Percentiles rank a stretch among this genome's conserved stretches.
phyloP scores from a whole-genome alignment of 441 rosid genomes.

The Pelargonium australe region DNA sequence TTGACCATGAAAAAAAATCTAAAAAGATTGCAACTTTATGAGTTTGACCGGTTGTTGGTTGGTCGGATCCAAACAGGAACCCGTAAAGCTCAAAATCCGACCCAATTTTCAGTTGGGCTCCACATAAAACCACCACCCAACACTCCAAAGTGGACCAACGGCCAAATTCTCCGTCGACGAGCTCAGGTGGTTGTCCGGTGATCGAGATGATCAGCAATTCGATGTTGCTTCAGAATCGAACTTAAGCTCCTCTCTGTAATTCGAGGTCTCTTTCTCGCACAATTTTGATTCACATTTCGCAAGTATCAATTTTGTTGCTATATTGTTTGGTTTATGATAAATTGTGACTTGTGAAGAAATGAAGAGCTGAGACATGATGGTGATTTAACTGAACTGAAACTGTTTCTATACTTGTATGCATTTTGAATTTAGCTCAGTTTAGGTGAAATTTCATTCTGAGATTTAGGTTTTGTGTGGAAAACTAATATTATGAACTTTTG shows the following conservation, averaged over 20 bases:
- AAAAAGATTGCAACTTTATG: too few relatives aligned
- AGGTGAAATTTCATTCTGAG: background rate
- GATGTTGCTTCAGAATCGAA: slow-evolving; percentile 53
- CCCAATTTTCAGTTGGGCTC: background rate
- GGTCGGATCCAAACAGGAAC: background rate
- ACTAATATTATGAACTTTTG: too few relatives aligned
- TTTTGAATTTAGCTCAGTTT: too few relatives aligned
- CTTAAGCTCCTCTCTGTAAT: slow-evolving; percentile 69
- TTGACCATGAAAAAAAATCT: too few relatives aligned
- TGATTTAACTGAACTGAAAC: background rate
- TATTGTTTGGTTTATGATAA: background rate
- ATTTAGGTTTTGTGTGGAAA: background rate
- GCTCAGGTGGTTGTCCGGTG: slow-evolving; percentile 55
- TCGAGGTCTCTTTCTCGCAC: slow-evolving; percentile 44
- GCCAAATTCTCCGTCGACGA: slow-evolving; percentile 6
- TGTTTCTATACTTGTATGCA: too few relatives aligned
- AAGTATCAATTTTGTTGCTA: background rate
- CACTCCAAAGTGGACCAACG: background rate
- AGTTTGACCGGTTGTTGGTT: background rate
- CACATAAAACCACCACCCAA: background rate
- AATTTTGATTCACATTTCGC: background rate
- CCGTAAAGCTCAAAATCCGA: background rate
- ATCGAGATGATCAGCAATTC: slow-evolving; percentile 82
- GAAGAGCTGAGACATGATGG: background rate
- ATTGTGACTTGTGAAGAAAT: background rate